Base-by-base conservation (phyloP, 176 grass and related monocot genomes). In the Hordeum vulgare region DNA sequence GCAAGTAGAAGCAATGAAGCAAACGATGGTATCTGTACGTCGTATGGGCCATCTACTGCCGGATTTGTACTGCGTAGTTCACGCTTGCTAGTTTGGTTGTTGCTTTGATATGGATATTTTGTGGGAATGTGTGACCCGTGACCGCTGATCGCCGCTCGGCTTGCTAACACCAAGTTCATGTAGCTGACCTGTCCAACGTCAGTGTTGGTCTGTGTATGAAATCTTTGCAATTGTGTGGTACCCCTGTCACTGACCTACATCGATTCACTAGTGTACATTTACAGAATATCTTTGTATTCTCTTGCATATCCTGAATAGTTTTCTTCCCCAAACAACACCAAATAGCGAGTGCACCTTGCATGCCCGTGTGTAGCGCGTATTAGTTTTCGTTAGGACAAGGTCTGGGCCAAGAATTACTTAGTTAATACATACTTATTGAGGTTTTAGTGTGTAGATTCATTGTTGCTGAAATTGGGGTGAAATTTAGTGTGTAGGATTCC, bases 51-150 rank as follows among this genome's bases (percentile, higher is more conserved):
- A 57, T 79, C 66, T 34, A 18, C n/a, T 51, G 71, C 42, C 51
- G 42, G 71, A 74, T 71, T 44, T 88, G 66, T 86, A 76, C 15
- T 86, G 41, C 23, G 2, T 88, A 53, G 80, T 41, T 80, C 34
- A 36, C 23, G 1, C 36, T 24, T 8, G 14, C 5, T 7, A 79
- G 86, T 80, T 4, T 84, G 35, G n/a, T 31, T 36, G 86, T 78
- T 45, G 59, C 81, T 81, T 47, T 67, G 44, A 45, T 47, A 7
- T 86, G 21, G 8, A 59, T 81, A 13, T 80, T 23, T 73, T 23
- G 24, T 39, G 14, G 79, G 56, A 66, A 51, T 20, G 53, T 81
- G 41, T 63, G 66, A 29, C 3, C 34, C 5, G 9, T 67, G 31
- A 67, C 14, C 2, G 34, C 9, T 18, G 35, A 41, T 60, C 23